phyloP scores from a whole-genome alignment of 768 basidiomycete genomes.

The Dentipellis fragilis region DNA sequence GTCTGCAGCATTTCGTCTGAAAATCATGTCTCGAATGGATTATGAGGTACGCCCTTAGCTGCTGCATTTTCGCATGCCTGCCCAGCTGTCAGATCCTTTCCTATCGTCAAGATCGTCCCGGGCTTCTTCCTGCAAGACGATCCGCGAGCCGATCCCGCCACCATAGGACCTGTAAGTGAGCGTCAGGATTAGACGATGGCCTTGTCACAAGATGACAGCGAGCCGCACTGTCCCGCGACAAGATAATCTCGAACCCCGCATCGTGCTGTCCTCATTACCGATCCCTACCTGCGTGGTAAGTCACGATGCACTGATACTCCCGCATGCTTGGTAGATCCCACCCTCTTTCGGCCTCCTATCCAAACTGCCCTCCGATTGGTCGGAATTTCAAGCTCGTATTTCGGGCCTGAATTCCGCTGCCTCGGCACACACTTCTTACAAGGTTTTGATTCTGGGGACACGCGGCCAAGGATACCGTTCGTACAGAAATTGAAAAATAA shows the following conservation, averaged over 20 bases:
- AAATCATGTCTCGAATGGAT: background rate
- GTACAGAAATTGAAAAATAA: background rate
- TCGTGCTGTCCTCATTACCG: no score
- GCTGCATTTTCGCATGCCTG: background rate
- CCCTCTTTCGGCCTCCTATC: conserved; percentile 3
- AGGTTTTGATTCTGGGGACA: background rate
- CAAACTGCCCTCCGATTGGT: conserved; percentile 1
- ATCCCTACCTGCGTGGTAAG: no score
- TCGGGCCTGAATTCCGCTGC: background rate
- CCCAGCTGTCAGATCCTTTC: no score
- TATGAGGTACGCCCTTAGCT: background rate
- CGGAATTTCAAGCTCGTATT: background rate
- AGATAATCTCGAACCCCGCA: no score
- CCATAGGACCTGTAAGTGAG: conserved; percentile 6
- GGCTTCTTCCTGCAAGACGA: conserved; percentile 8
- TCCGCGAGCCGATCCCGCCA: background rate
- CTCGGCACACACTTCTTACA: background rate
- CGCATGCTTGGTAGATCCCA: background rate
- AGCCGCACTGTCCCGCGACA: no score
- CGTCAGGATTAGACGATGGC: background rate
- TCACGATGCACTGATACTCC: background rate
- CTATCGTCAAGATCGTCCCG: conserved; percentile 3
- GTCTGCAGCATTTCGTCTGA: no score
- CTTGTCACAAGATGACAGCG: background rate
- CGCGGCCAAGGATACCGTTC: conserved; percentile 1